Base-by-base conservation (phyloP, 1,284 basidiomycete species). In the Pulveroboletus sp. region DNA sequence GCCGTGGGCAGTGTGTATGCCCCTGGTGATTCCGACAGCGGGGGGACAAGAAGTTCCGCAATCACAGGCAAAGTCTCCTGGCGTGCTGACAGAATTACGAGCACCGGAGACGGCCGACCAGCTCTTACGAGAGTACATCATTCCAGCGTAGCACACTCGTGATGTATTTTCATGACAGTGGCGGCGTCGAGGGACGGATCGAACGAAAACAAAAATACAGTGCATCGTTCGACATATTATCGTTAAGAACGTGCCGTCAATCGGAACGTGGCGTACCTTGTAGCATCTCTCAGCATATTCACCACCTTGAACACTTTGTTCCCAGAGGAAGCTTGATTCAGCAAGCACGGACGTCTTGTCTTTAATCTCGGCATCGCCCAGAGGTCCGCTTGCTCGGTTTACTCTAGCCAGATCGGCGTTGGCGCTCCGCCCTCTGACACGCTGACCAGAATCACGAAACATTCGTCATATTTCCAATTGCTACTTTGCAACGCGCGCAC, bases 1-100 rank as follows among this genome's bases (percentile, higher is more conserved):
- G 60, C 64, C 65, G 64, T 62, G 49, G 54, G 51, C 28, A 56
- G 31, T 54, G 51, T 20, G 24, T 49, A 50, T 44, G 42, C 33
- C 44, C 66, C 55, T 66, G 61, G 54, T 65, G 56, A 70, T 65
- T 64, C 64, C 56, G 58, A 56, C 26, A 55, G 28, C 49, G 40
- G 45, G 24, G 18, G 43, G 43, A 44, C 39, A 53, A 39, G 45
- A 42, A 33, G 29, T 26, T 49, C 54, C 56, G 35, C 33, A 48
- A 45, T 53, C 52, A 31, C 47, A 18, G 46, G 24, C 40, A 26
- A n/a, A 36, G 43, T 10, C 39, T 22, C 22, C 33, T 7, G 38
- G 26, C 7, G 31, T 25, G 10, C 17, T 33, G 54, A 56, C 49
- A 58, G 51, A 57, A 49, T 53, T 42, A 43, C 50, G 49, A 49